Evolutionary conservation across 1,139 yeast species (phyloP).

Genomic region (Yamadazyma siamensis): DNA sequence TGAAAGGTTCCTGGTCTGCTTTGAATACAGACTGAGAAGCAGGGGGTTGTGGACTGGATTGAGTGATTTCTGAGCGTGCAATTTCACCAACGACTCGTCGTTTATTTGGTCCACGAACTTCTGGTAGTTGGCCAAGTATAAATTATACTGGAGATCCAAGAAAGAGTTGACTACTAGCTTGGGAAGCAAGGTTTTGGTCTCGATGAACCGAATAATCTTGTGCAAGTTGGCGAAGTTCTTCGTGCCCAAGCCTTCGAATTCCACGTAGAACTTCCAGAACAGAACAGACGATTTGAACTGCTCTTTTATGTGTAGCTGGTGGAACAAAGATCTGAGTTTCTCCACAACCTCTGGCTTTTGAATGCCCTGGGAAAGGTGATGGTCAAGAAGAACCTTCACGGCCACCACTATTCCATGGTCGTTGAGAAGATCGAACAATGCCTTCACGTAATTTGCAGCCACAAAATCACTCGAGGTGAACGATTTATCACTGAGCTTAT

Average conservation of each 20-base stretch:
- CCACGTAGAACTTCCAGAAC: constrained; percentile 58
- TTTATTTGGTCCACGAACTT: constrained; percentile 13
- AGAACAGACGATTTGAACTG: constrained; percentile 36
- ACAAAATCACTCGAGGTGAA: constrained; percentile 6
- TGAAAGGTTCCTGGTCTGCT: constrained; percentile 14
- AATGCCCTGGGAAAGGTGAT: constrained; percentile 2
- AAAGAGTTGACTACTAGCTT: constrained; percentile 42
- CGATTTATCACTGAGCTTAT: constrained; percentile 2
- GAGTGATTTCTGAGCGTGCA: constrained; percentile 24
- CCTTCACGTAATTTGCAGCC: constrained; percentile 8
- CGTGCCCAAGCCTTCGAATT: constrained; percentile 44
- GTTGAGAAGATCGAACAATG: constrained; percentile 18
- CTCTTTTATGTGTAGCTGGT: constrained; percentile 34
- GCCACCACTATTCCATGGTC: constrained; percentile 31
- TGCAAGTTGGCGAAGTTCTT: constrained; percentile 43
- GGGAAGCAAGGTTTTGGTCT: constrained; percentile 45
- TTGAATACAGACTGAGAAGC: constrained; percentile 3
- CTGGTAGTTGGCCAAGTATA: constrained; percentile 24
- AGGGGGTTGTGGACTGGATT: constrained; percentile 12
- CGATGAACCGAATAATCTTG: constrained; percentile 41
- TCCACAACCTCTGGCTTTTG: constrained; percentile 4
- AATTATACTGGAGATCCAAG: constrained; percentile 19
- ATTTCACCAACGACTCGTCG: constrained; percentile 20
- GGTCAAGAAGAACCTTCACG: constrained; percentile 18
- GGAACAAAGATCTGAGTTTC: constrained; percentile 25